Evolutionary conservation across 2,329 filamentous ascomycete genomes (phyloP).

Genomic region (Epichloe bromicola): DNA sequence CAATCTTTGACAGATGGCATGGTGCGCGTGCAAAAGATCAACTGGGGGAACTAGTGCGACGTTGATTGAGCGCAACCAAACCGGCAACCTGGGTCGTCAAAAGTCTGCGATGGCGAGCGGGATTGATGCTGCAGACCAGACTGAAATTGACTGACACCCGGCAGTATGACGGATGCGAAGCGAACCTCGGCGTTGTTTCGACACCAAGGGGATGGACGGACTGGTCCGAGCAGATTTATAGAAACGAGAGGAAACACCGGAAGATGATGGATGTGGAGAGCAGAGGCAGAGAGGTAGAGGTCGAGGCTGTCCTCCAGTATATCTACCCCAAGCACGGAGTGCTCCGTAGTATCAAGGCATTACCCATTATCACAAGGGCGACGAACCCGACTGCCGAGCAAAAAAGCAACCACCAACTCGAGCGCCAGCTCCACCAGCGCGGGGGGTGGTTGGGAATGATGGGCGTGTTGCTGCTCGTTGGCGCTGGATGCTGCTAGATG

Average conservation of each 20-base stretch:
- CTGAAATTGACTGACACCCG: no score
- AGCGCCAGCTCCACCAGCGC: slow-evolving; percentile 1
- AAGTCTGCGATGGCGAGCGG: no score
- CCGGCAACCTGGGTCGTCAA: no score
- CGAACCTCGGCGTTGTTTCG: no score
- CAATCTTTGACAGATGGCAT: slow-evolving; percentile 5
- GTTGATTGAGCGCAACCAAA: not conserved
- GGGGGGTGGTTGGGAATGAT: not conserved
- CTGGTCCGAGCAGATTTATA: no score
- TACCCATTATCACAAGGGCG: slow-evolving; percentile 1
- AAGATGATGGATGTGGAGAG: no score
- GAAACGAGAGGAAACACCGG: no score
- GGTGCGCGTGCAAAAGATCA: not conserved
- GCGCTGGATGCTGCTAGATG: no score
- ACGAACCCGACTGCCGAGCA: not conserved
- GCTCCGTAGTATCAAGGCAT: no score
- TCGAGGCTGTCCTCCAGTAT: not conserved
- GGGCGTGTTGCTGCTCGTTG: not conserved
- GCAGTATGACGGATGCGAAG: no score
- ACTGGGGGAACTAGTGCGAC: not conserved
- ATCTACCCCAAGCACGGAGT: not conserved
- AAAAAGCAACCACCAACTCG: slow-evolving; percentile 1
- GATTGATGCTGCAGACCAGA: no score
- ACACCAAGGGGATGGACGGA: no score
- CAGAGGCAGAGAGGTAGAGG: not conserved